Evolutionary conservation across 257 asterid species (phyloP), one percentile per base, ranked within the genome.

Genomic region (Solanum habrochaites): DNA sequence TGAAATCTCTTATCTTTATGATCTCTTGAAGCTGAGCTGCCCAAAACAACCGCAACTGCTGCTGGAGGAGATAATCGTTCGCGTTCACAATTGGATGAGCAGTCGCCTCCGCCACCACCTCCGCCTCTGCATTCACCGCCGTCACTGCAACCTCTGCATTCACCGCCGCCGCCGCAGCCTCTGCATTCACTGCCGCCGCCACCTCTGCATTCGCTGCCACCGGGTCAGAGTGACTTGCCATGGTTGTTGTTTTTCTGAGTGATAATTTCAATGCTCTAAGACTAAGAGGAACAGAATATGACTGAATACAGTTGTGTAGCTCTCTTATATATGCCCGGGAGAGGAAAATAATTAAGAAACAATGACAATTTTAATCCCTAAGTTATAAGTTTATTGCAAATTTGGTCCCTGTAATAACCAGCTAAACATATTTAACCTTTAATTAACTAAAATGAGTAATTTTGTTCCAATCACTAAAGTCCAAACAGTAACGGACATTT

Each of bases 1-100:
- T 96, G 89, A 96, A 94, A 91, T 94, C 96, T 86, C 92, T 94
- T 87, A 91, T 95, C 82, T 92, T 93, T 43, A 93, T 94, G 88
- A 95, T 95, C 62, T 94, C 98, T 49, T 91, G 92, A 42, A 95
- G 92, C 72, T 94, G 98, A 73, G 88, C 91, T 7, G 82, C 88
- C 98, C 98, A 96, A 88, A 96, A 94, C 93, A 92, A 67, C 64
- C 92, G 94, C 35, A 96, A 93, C 58, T 94, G 98, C 82, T 94
- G 96, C 86, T 94, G 92, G 74, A 94, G 94, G 85, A 94, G 94
- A 89, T 93, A 95, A 75, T 94, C 95, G 86, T 92, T 93, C 2
- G 93, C 91, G 83, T 89, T 90, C 20, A 85, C 72, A 56, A 87
- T 11, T 3, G 70, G 31, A 8, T n/a, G 31, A 62, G 29, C 31